Evolutionary conservation across 2,329 filamentous ascomycete species (phyloP).

Genomic region (Rugonectria rugulosa): DNA sequence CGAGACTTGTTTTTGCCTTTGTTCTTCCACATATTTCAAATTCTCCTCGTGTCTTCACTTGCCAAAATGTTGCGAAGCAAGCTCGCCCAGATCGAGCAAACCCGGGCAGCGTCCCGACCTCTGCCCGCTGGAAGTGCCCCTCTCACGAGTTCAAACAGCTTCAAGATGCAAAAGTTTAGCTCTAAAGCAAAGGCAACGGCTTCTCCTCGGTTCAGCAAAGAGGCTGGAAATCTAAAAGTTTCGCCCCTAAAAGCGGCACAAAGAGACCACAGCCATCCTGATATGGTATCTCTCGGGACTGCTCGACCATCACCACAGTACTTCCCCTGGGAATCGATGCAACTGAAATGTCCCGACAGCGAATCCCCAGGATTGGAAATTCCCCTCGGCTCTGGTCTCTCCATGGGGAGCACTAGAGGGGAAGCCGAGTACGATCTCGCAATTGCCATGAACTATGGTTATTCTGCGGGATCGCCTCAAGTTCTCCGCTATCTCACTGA

Average conservation of each 20-base stretch:
- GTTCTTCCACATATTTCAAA: too few species aligned
- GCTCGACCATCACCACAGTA: slow-evolving; percentile 12
- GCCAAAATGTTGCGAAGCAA: slow-evolving; percentile 43
- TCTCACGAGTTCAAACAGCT: slow-evolving; percentile 12
- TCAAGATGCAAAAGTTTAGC: not conserved
- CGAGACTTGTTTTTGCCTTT: too few species aligned
- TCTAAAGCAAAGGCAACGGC: slow-evolving; percentile 4
- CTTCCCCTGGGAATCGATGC: slow-evolving; percentile 13
- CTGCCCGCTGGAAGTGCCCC: slow-evolving; percentile 11
- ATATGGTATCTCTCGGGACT: slow-evolving; percentile 10
- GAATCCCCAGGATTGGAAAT: too few species aligned
- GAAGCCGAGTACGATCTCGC: slow-evolving; percentile 32
- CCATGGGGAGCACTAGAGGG: slow-evolving; percentile 8
- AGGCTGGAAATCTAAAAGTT: not conserved
- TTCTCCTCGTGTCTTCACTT: not conserved
- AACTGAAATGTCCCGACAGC: not conserved
- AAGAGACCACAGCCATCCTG: not conserved
- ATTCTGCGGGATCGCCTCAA: slow-evolving; percentile 74
- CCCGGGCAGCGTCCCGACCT: slow-evolving; percentile 12
- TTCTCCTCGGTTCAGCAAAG: slow-evolving; percentile 3
- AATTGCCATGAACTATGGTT: slow-evolving; percentile 78
- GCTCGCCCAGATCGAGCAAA: slow-evolving; percentile 11
- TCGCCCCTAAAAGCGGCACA: slow-evolving; percentile 3
- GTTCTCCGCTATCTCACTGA: slow-evolving; percentile 76
- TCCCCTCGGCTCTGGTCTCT: not conserved